A percentile compares a stretch with the other conserved stretches of the same genome.
These are phyloP conservation scores for Calonectria pteridis DNA, from an alignment of 2,329 filamentous ascomycete genomes.

Conservation along the genomic window DNA sequence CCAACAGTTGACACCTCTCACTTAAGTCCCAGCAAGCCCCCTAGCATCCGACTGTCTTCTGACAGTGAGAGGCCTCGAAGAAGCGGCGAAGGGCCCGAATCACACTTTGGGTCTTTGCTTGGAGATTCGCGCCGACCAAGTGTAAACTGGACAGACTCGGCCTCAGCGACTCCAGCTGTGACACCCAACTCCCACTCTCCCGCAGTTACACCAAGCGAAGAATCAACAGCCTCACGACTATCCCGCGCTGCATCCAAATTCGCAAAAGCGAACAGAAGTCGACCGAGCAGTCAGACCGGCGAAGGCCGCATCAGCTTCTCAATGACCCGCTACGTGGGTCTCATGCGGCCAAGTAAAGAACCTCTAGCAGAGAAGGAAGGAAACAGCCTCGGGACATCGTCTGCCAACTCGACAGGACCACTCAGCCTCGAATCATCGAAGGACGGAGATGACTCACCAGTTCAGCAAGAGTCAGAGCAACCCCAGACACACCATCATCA, in stretches of 20 bases:
- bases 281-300: slow-evolving; percentile 69
- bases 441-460: slow-evolving; percentile 38
- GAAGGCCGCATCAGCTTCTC: slow-evolving; percentile 70
- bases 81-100: slow-evolving; percentile 53
- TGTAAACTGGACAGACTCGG: slow-evolving; percentile 61
- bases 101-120: slow-evolving; percentile 49
- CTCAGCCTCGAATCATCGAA: slow-evolving; percentile 40
- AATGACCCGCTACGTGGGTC: slow-evolving; percentile 66
- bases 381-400: slow-evolving; percentile 41
- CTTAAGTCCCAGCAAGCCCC: slow-evolving; percentile 52
- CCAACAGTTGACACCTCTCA: slow-evolving; percentile 36
- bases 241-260: slow-evolving; percentile 71
- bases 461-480: slow-evolving; percentile 39
- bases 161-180: slow-evolving; percentile 52
- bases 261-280: slow-evolving; percentile 61
- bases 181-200: slow-evolving; percentile 53
- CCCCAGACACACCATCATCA: slow-evolving; percentile 29
- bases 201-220: slow-evolving; percentile 62
- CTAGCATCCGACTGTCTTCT: slow-evolving; percentile 67
- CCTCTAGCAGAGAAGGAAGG: slow-evolving; percentile 43
- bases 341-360: slow-evolving; percentile 66
- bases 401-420: slow-evolving; percentile 42
- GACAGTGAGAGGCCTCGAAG: slow-evolving; percentile 65
- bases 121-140: slow-evolving; percentile 63
- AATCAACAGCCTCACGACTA: slow-evolving; percentile 65